Evolutionary conservation across 805 yeast species (phyloP).

Genomic region (Torulaspora delbrueckii): DNA sequence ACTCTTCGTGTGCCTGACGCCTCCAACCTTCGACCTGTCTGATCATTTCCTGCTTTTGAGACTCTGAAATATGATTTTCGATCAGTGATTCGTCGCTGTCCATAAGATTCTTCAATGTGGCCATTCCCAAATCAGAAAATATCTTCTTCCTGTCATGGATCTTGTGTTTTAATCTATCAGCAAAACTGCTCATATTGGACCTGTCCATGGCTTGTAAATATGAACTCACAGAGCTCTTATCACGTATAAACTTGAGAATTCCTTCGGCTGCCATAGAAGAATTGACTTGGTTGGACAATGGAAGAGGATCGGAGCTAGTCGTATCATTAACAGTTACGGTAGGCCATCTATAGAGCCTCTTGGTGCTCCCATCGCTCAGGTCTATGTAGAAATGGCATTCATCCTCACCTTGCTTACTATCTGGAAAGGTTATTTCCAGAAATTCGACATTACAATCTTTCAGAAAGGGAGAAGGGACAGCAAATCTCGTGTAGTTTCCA

Average conservation of each 20-base stretch:
- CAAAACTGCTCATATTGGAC: slow-evolving; percentile 24
- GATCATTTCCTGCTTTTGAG: slow-evolving; percentile 15
- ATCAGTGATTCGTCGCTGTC: slow-evolving; percentile 20
- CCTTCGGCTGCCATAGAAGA: slow-evolving; percentile 24
- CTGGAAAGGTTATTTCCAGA: slow-evolving; percentile 19
- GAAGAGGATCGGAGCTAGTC: neutral
- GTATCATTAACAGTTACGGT: slow-evolving; percentile 5
- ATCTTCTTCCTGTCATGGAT: slow-evolving; percentile 18
- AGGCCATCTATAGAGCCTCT: slow-evolving; percentile 8
- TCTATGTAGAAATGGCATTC: slow-evolving; percentile 33
- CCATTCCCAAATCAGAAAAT: slow-evolving; percentile 11
- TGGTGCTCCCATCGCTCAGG: slow-evolving; percentile 7
- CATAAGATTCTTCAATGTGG: slow-evolving; percentile 11
- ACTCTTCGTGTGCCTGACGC: slow-evolving; percentile 28
- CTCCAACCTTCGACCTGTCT: slow-evolving; percentile 30
- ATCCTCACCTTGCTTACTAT: slow-evolving; percentile 15
- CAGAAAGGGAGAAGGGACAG: slow-evolving; percentile 31
- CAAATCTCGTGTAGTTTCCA: slow-evolving; percentile 13
- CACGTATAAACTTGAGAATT: slow-evolving; percentile 22
- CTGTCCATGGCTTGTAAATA: slow-evolving; percentile 24
- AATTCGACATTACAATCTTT: slow-evolving; percentile 24
- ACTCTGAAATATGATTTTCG: slow-evolving; percentile 14
- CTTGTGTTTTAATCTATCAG: slow-evolving; percentile 10
- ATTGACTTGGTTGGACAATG: slow-evolving; percentile 23
- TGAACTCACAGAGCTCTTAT: slow-evolving; percentile 28